Evolutionary conservation across 2,329 filamentous ascomycete species (phyloP).

Genomic region (Cladosporium colombiae): DNA sequence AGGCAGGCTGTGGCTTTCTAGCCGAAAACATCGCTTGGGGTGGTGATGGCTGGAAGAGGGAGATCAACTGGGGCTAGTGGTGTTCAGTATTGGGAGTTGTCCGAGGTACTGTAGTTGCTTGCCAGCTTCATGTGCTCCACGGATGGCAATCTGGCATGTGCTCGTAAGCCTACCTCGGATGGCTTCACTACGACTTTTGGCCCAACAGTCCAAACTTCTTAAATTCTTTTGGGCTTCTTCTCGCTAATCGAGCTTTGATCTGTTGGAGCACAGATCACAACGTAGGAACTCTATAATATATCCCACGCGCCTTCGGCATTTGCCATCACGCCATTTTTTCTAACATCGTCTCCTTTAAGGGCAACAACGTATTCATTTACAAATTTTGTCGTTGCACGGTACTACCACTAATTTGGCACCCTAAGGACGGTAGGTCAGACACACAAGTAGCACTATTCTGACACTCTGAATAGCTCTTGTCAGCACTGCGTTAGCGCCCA

Average conservation of each 20-base stretch:
- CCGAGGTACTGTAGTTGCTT: neutral
- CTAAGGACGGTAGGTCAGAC: neutral
- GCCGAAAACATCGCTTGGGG: conserved; percentile 6
- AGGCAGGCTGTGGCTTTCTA: conserved; percentile 10
- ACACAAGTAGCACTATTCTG: neutral
- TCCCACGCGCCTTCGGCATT: neutral
- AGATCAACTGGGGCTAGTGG: neutral
- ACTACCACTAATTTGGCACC: neutral
- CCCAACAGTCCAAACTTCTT: too few relatives aligned
- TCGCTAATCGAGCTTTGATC: neutral
- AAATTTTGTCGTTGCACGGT: neutral
- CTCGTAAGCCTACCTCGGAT: neutral
- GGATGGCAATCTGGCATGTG: neutral
- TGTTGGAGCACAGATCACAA: neutral
- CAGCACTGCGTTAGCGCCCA: neutral
- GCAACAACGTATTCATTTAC: neutral
- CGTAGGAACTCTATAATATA: neutral
- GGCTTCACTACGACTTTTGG: neutral
- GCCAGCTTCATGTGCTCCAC: neutral
- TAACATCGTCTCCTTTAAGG: neutral
- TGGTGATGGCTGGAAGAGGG: neutral
- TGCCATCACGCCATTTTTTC: neutral
- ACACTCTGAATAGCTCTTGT: neutral
- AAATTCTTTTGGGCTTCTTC: neutral
- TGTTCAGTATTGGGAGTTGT: neutral